Evolutionary conservation across 345 rosid genomes (phyloP).

Genomic region (Limnanthes douglasii): DNA sequence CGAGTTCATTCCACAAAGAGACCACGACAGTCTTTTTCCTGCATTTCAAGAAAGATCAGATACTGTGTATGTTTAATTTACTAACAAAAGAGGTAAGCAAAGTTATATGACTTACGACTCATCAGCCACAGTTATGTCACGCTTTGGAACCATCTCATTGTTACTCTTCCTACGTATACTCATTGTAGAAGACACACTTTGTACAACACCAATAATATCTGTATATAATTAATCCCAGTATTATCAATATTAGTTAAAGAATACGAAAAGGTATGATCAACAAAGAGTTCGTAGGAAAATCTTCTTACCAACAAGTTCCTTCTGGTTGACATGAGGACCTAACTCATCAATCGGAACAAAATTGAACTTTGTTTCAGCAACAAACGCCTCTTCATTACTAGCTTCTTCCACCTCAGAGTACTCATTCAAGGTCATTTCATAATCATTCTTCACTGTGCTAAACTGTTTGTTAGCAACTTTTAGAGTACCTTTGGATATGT

Average conservation of each 20-base stretch:
- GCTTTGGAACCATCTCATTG: slow-evolving; percentile 72
- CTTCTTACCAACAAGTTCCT: slow-evolving; percentile 66
- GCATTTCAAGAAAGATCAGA: too few relatives aligned
- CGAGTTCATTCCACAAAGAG: slow-evolving; percentile 86
- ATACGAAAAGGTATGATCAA: not conserved
- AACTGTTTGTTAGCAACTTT: slow-evolving; percentile 84
- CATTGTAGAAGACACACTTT: slow-evolving; percentile 64
- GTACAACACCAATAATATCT: slow-evolving; percentile 90
- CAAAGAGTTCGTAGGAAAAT: not conserved
- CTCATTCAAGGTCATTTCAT: slow-evolving; percentile 83
- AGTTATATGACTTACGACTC: too few relatives aligned
- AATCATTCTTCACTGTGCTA: slow-evolving; percentile 84
- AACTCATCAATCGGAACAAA: slow-evolving; percentile 73
- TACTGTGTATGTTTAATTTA: too few relatives aligned
- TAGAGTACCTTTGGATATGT: slow-evolving; percentile 67
- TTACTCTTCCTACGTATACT: slow-evolving; percentile 67
- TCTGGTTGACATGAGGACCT: slow-evolving; percentile 56
- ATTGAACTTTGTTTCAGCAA: slow-evolving; percentile 72
- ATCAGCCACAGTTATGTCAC: slow-evolving; percentile 74
- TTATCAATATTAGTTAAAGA: not conserved
- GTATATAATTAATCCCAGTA: not conserved
- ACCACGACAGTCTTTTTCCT: slow-evolving; percentile 80
- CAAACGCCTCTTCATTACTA: slow-evolving; percentile 39
- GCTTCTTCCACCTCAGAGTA: slow-evolving; percentile 87
- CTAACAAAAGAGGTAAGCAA: too few relatives aligned